Conservation (phyloP, 306 rosid species). For the Vicia faba region DNA sequence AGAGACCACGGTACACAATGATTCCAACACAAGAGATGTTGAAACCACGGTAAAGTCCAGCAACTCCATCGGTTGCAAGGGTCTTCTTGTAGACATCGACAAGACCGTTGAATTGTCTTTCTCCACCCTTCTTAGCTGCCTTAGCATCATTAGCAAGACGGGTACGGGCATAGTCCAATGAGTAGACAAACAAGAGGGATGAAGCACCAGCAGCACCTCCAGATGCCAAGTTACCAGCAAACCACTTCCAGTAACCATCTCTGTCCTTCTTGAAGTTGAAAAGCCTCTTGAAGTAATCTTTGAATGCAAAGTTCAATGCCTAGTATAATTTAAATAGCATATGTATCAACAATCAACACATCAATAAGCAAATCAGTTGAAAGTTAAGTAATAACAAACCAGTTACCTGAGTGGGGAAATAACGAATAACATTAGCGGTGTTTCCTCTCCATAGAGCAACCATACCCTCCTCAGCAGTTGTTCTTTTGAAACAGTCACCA, state of each 20-base stretch:
- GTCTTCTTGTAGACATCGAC: slow-evolving; percentile 88
- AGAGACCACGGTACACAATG: slow-evolving; percentile 87
- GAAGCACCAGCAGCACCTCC: slow-evolving; percentile 96
- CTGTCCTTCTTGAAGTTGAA: slow-evolving; percentile 87
- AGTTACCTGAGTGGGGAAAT: slow-evolving; percentile 73
- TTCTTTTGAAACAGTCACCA: slow-evolving; percentile 77
- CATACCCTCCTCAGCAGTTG: slow-evolving; percentile 68
- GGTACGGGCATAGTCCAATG: slow-evolving; percentile 86
- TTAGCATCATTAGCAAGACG: slow-evolving; percentile 84
- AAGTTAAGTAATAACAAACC: neutral
- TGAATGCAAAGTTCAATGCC: slow-evolving; percentile 94
- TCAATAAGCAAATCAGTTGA: neutral
- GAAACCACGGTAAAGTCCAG: slow-evolving; percentile 94
- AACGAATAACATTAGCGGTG: slow-evolving; percentile 88
- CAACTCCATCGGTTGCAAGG: slow-evolving; percentile 68
- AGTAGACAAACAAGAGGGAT: slow-evolving; percentile 79
- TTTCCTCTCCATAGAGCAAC: slow-evolving; percentile 86
- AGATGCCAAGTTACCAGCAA: slow-evolving; percentile 85
- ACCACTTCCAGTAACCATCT: slow-evolving; percentile 94
- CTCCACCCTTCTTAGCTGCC: slow-evolving; percentile 95
- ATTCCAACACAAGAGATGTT: slow-evolving; percentile 83
- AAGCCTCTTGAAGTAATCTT: slow-evolving; percentile 92
- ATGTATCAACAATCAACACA: slow-evolving; percentile 19
- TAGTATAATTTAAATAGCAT: slow-evolving; percentile 32
- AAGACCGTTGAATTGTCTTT: slow-evolving; percentile 84